Evolutionary conservation across 2,329 filamentous ascomycete genomes (phyloP).

Genomic region (Fusarium sambucinum): DNA sequence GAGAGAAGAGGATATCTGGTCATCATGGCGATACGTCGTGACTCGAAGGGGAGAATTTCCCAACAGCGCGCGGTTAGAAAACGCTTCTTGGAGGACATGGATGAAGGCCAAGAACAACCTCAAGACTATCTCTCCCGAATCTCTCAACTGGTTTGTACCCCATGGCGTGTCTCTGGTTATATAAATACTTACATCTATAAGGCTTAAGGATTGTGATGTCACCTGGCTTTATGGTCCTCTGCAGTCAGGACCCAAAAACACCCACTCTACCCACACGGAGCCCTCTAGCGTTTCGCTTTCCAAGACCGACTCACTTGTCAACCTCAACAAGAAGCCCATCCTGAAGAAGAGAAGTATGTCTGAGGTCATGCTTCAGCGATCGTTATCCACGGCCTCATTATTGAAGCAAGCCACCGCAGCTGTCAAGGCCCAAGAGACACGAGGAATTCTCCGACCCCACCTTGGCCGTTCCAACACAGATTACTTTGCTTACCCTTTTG

Average conservation of each 20-base stretch:
- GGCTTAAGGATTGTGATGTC: constrained; percentile 96
- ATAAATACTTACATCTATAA: constrained; percentile 57
- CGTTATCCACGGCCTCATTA: constrained; percentile 87
- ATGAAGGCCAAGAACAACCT: constrained; percentile 90
- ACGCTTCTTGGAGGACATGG: constrained; percentile 98
- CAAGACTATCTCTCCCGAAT: constrained; percentile 89
- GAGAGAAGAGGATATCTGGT: constrained; percentile 97
- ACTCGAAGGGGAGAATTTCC: constrained; percentile 82
- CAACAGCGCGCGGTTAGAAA: constrained; percentile 87
- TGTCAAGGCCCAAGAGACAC: constrained; percentile 82
- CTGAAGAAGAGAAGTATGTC: constrained; percentile 97
- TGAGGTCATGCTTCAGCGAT: constrained; percentile 91
- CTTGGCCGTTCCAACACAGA: constrained; percentile 76
- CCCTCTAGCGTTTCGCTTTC: constrained; percentile 60
- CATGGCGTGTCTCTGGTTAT: not conserved
- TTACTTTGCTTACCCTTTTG: constrained; percentile 73
- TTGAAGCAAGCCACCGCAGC: constrained; percentile 90
- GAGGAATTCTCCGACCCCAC: constrained; percentile 63
- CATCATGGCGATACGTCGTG: constrained; percentile 94
- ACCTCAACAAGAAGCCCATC: constrained; percentile 83
- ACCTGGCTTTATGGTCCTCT: constrained; percentile 97
- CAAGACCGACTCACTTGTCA: constrained; percentile 73
- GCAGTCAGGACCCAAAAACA: constrained; percentile 75
- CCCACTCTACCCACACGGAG: constrained; percentile 61
- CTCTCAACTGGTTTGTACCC: constrained; percentile 82